These are phyloP conservation scores for Nemania diffusa DNA, from an alignment of 2,329 filamentous ascomycete genomes.

Conservation along the genomic window DNA sequence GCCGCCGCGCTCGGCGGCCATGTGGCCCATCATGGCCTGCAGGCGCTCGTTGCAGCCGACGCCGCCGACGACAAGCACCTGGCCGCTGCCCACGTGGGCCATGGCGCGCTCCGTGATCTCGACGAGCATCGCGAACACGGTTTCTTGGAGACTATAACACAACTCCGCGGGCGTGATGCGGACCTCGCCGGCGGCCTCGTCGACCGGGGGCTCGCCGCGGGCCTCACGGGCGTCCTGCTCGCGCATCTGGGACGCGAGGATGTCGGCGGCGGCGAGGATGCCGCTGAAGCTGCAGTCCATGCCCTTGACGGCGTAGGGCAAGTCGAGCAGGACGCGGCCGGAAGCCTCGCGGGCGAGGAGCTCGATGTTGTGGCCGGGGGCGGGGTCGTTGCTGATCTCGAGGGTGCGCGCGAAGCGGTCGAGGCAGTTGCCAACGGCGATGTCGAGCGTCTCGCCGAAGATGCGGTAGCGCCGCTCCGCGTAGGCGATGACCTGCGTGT, in stretches of 20 bases:
- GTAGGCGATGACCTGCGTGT: slow-evolving; percentile 98
- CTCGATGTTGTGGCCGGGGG: slow-evolving; percentile 98
- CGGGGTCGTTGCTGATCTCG: slow-evolving; percentile 92
- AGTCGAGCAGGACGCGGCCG: slow-evolving; percentile 74
- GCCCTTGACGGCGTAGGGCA: slow-evolving; percentile 96
- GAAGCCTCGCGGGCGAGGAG: slow-evolving; percentile 81
- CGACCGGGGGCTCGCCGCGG: slow-evolving; percentile 36
- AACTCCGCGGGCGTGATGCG: slow-evolving; percentile 82
- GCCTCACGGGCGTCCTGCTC: slow-evolving; percentile 48
- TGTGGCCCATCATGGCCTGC: slow-evolving; percentile 98
- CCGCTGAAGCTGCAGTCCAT: slow-evolving; percentile 99
- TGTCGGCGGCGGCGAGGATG: slow-evolving; percentile 85
- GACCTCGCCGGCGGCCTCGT: slow-evolving; percentile 57
- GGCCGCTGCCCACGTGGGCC: slow-evolving; percentile 91
- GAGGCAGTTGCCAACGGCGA: slow-evolving; percentile 96
- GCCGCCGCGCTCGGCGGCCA: slow-evolving; percentile 89
- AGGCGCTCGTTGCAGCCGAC: slow-evolving; percentile 94
- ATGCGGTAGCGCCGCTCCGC: slow-evolving; percentile 94
- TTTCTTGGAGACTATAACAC: slow-evolving; percentile 96
- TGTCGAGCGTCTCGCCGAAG: slow-evolving; percentile 97
- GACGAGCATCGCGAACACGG: slow-evolving; percentile 94
- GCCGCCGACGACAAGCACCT: slow-evolving; percentile 94
- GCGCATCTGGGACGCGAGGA: slow-evolving; percentile 76
- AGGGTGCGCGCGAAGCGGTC: slow-evolving; percentile 95
- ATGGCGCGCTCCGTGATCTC: slow-evolving; percentile 99